Conservation (phyloP, 768 basidiomycete genomes). For the Chalciporus chontae region DNA sequence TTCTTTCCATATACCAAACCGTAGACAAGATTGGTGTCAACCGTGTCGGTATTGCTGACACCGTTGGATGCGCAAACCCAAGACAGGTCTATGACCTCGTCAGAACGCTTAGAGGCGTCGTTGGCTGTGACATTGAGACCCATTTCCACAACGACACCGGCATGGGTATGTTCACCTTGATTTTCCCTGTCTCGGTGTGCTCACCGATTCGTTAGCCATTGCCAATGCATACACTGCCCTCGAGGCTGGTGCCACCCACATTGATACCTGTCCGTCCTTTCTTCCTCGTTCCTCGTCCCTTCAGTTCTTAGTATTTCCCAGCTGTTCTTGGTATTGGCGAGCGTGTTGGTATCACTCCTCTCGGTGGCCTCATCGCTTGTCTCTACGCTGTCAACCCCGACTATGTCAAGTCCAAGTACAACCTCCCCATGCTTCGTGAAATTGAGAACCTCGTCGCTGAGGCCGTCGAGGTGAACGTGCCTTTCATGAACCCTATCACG, state of each 20-base stretch:
- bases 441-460: constrained; percentile 99
- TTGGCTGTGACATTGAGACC: constrained; percentile 95
- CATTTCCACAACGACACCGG: constrained; percentile 99
- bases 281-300: not conserved
- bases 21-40: constrained; percentile 99
- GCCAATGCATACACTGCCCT: constrained; percentile 98
- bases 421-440: constrained; percentile 94
- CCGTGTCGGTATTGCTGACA: constrained; percentile 98
- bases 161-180: constrained; percentile 56
- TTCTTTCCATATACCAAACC: constrained; percentile 97
- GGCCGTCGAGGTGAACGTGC: constrained; percentile 96
- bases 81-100: constrained; percentile 98
- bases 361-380: constrained; percentile 95
- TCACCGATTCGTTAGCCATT: constrained; percentile 55
- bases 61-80: constrained; percentile 98
- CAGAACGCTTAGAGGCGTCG: constrained; percentile 92
- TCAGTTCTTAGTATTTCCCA: constrained; percentile 25
- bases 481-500: constrained; percentile 96
- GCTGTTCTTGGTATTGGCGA: constrained; percentile 98
- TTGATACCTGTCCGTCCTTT: constrained; percentile 79
- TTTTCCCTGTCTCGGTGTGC: not conserved
- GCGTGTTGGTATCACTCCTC: constrained; percentile 97
- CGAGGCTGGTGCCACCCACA: constrained; percentile 98
- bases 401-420: constrained; percentile 99
- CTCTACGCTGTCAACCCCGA: constrained; percentile 97